Evolutionary conservation across 1,284 basidiomycete species (phyloP), one percentile per base, ranked within the genome.

Genomic region (Kalmanozyma brasiliensis): DNA sequence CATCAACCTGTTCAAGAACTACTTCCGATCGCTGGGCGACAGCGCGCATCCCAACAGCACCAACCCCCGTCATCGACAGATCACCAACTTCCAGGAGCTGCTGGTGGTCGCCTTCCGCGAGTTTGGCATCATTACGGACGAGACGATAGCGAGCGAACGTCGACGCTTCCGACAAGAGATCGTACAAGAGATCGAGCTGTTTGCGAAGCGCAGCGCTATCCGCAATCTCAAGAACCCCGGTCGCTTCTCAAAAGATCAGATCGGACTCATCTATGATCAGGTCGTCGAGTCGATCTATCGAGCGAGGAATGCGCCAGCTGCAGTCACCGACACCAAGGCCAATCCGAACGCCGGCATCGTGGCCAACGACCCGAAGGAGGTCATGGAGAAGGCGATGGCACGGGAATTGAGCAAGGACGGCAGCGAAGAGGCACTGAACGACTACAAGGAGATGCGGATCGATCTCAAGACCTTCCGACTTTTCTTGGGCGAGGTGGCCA

Each of bases 81-180:
- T 98, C 77, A 98, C 95, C 19, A 91, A 92, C 64, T 99, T 99
- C 87, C 96, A 98, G 83, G 94, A 98, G 83, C 88, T 99, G 22
- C 48, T 78, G n/a, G 74, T 78, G 26, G 74, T 80, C 17, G 75
- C 71, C 0, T 77, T 78, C 63, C 89, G 96, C 53, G 96, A 99
- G 83, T 99, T 99, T 82, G 91, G 93, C 22, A 73, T 94, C 67
- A 95, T 99, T 81, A 95, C 93, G 0, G 94, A 98, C 78, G 96
- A 98, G 29, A 92, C 92, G 13, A 98, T 99, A 74, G 87, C 89
- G 17, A 87, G 87, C 17, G 95, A 98, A 83, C 89, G 96, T 24
- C 88, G 89, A 67, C 88, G 90, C 36, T 93, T 93, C 84, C 88
- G 95, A 45, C 88, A 89, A 42, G 94, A 97, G 80, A 91, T 99